Percentiles rank a stretch among this genome's conserved stretches.
phyloP scores from a whole-genome alignment of 192 early-diverging fungal species.

The Coemansia sp. region DNA sequence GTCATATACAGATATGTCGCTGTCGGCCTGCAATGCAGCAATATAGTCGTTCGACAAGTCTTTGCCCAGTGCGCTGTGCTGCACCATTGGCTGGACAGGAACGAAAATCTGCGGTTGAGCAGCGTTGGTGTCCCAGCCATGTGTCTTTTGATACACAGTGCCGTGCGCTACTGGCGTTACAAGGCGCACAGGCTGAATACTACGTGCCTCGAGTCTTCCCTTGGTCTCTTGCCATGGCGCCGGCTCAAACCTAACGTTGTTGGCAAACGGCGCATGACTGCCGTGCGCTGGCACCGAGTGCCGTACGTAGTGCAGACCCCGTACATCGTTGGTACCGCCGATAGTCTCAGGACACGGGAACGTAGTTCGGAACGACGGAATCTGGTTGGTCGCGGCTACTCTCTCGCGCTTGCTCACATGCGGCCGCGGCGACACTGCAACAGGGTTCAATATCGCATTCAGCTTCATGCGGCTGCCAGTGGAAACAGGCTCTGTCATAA shows the following conservation, averaged over 20 bases:
- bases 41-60: conserved; percentile 33
- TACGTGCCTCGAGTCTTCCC: not conserved
- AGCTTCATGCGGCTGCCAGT: conserved; percentile 5
- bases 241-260: not conserved
- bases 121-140: not conserved
- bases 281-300: not conserved
- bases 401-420: not conserved
- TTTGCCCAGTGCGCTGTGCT: conserved; percentile 26
- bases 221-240: not conserved
- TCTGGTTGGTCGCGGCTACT: not conserved
- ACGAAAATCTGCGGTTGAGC: conserved; percentile 32
- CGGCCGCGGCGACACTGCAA: not conserved
- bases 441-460: conserved; percentile 7
- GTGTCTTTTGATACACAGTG: not conserved
- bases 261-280: not conserved
- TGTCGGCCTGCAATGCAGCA: not conserved
- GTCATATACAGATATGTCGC: not conserved
- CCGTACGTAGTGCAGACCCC: not conserved
- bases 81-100: conserved; percentile 25
- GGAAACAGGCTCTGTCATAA: not conserved
- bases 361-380: not conserved
- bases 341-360: conserved; percentile 1
- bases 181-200: not conserved
- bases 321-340: not conserved
- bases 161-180: not conserved